Evolutionary conservation across 495 filamentous ascomycete genomes (phyloP), one percentile per base, ranked within the genome.

Genomic region (Trichoderma virens): DNA sequence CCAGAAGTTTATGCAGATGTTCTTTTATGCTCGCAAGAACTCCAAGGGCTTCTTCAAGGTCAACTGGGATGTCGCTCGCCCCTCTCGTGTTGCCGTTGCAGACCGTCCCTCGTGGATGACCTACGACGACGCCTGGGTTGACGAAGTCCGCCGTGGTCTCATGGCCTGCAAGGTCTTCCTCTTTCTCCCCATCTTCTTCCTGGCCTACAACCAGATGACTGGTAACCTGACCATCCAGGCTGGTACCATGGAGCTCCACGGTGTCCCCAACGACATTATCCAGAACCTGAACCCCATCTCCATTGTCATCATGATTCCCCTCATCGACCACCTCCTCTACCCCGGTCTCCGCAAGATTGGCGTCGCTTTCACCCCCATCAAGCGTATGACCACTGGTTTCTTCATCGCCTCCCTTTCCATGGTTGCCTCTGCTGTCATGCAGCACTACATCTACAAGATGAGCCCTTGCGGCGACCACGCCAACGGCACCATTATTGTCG

Each of bases 51-150:
- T 82, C n/a, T 62, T 82, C 66, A 77, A 70, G 67, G 65, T 80
- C 18, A 68, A 70, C 20, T 89, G 85, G 82, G 78, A 87, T 9
- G 62, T 73, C 7, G 83, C 83, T 27, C 88, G 87, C 73, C 87
- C 87, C 14, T 81, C 75, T 59, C 67, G 70, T 1, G 73, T 76
- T 14, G 67, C 85, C 25, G 75, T 74, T 62, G 65, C 74, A 59
- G 62, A 78, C 66, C 66, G 72, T 32, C 85, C 85, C 0, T 65
- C 68, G 5, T 88, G 85, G 86, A 87, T 87, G 84, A 83, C 79
- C 3, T 90, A 88, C 62, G 86, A 89, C 61, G 87, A 90, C 67
- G 80, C 78, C 43, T 90, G 86, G 86, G 88, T 90, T 16, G 86
- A 89, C 65, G 86, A 91, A 69, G 84, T 91, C 20, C 76, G 78